Evolutionary conservation across 768 basidiomycete species (phyloP).

Genomic region (Leccinum barrowsii): DNA sequence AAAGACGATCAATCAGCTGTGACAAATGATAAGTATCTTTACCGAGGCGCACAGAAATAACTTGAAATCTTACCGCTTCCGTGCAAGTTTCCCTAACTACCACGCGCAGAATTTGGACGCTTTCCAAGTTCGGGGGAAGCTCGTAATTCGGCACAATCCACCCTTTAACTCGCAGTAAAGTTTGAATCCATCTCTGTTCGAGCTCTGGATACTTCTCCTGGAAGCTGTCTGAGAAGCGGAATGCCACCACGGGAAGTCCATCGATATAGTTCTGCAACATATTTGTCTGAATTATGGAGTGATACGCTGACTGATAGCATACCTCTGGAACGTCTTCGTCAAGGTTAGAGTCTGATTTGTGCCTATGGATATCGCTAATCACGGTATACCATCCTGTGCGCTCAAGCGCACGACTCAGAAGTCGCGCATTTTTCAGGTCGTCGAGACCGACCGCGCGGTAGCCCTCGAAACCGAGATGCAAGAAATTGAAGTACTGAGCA

Average conservation of each 20-base stretch:
- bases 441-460: constrained; percentile 45
- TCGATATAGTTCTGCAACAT: constrained; percentile 40
- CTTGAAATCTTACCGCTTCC: constrained; percentile 40
- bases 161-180: constrained; percentile 42
- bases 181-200: constrained; percentile 58
- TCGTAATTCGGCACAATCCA: constrained; percentile 65
- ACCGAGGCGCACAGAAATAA: constrained; percentile 18
- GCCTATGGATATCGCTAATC: constrained; percentile 53
- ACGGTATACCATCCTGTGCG: constrained; percentile 49
- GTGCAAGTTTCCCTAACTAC: constrained; percentile 56
- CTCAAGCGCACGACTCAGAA: constrained; percentile 63
- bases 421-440: constrained; percentile 58
- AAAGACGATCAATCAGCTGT: constrained; percentile 60
- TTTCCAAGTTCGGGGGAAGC: constrained; percentile 49
- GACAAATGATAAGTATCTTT: constrained; percentile 22
- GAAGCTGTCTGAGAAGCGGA: constrained; percentile 55
- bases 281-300: not conserved
- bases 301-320: constrained; percentile 1
- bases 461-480: constrained; percentile 58
- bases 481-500: constrained; percentile 60
- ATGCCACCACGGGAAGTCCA: constrained; percentile 51
- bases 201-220: constrained; percentile 49
- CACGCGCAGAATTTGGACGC: constrained; percentile 57
- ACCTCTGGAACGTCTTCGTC: constrained; percentile 62
- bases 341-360: constrained; percentile 27